Base-by-base conservation (phyloP, 2,329 filamentous ascomycete genomes). In the Lachnellula arida region DNA sequence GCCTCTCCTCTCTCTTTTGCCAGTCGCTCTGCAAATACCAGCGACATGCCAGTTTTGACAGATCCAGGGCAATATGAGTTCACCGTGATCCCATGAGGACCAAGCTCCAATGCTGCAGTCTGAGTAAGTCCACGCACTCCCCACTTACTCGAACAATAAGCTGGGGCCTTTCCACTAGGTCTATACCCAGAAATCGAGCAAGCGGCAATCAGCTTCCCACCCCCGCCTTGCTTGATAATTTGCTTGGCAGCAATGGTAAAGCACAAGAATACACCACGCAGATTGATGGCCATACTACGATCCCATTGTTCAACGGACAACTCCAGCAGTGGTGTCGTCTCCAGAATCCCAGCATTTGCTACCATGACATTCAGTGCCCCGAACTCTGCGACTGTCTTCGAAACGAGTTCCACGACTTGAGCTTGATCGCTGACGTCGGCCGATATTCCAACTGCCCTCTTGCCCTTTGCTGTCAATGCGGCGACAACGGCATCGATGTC, bases 31-130 rank as follows among this genome's bases (percentile, higher is more conserved):
- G 87, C 84, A 55, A 87, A 86, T 1, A 80, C 63, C 43, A 86
- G 83, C 84, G 83, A 87, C 82, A 86, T 87, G 0, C 74, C 72
- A 0, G 82, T 86, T 0, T 78, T 81, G 0, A 87, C 85, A 84
- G 82, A 79, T 25, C 76, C 78, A 0, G 85, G 85, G 0, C 81
- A 83, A 62, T 86, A 87, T 0, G 80, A 78, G 60, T 87, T 88
- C 17, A 80, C 83, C 0, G 81, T 86, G 67, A 88, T 87, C 56
- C 81, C 74, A 65, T 87, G 76, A 46, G 71, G 69, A 0, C 83
- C 84, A 71, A 87, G 74, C 60, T 85, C 82, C 78, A 84, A 81
- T 0, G 84, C 84, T 59, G 84, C 84, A 0, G 77, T 79, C 66
- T 87, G 82, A 1, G 79, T 84, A 42, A 88, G 68, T 0, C 84